Conservation (phyloP, 106 monocot species). For the Dendrobium officinale region DNA sequence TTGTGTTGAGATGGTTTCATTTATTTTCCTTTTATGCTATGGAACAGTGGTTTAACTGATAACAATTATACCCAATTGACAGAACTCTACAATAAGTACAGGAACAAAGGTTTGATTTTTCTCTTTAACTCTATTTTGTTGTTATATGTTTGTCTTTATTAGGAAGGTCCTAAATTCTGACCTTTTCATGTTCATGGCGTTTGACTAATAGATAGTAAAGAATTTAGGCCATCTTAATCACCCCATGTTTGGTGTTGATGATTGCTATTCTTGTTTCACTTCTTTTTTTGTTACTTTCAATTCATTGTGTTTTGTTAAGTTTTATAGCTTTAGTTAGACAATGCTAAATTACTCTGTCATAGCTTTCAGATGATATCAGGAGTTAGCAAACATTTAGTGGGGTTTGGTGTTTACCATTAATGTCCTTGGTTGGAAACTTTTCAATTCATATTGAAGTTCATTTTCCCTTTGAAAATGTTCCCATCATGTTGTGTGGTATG, state of each 20-base stretch:
- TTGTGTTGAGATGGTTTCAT: background rate
- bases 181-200: background rate
- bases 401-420: too few species aligned
- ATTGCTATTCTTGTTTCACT: background rate
- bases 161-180: background rate
- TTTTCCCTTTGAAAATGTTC: background rate
- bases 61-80: conserved; percentile 81
- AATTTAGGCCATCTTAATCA: too few species aligned
- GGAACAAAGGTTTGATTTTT: conserved; percentile 49
- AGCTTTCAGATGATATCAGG: too few species aligned
- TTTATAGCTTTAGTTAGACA: too few species aligned
- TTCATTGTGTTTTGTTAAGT: background rate
- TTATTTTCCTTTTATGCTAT: background rate
- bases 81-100: conserved; percentile 76
- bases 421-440: too few species aligned
- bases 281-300: background rate
- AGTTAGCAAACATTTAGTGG: too few species aligned
- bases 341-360: too few species aligned
- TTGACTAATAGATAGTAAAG: background rate
- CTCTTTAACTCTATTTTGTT: background rate
- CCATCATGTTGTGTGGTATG: background rate
- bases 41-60: conserved; percentile 77
- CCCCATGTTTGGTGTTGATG: background rate
- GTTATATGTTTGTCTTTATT: background rate
- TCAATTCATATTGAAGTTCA: too few species aligned